phyloP scores from a whole-genome alignment of 768 basidiomycete species.

The Pholiota molesta region DNA sequence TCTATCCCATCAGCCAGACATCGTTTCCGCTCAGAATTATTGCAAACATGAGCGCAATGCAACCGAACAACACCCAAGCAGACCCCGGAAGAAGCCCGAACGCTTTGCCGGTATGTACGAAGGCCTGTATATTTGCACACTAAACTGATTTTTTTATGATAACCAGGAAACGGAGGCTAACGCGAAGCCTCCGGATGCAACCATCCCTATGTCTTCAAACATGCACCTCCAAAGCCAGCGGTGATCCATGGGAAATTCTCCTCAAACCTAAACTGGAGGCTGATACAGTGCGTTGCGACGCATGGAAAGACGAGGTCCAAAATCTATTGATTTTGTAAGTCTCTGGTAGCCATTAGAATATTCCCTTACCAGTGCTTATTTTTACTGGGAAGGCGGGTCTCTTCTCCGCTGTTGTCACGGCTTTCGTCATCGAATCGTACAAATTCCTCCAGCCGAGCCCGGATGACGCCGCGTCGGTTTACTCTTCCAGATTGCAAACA shows the following conservation, averaged over 20 bases:
- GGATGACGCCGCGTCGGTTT: constrained; percentile 7
- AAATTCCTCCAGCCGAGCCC: constrained; percentile 21
- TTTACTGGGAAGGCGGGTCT: constrained; percentile 22
- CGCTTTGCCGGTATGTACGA: too few relatives aligned
- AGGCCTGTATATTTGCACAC: too few relatives aligned
- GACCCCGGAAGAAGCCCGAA: too few relatives aligned
- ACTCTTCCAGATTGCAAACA: constrained; percentile 9
- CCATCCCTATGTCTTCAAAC: too few relatives aligned
- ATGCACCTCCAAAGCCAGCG: neutral
- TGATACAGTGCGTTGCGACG: constrained; percentile 12
- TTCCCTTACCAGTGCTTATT: neutral
- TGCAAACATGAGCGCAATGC: too few relatives aligned
- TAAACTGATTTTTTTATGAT: too few relatives aligned
- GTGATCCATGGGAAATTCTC: constrained; percentile 11
- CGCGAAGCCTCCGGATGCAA: too few relatives aligned
- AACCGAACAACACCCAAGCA: too few relatives aligned
- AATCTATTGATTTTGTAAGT: constrained; percentile 25
- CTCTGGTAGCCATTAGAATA: neutral
- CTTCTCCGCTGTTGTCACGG: constrained; percentile 26
- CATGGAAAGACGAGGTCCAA: constrained; percentile 24
- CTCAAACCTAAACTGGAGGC: neutral
- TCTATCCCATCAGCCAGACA: too few relatives aligned
- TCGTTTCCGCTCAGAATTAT: too few relatives aligned
- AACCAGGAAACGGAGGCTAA: too few relatives aligned
- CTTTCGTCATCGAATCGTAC: constrained; percentile 26